Percentiles rank a stretch among this genome's conserved stretches.
Conservation (phyloP, 2,329 filamentous ascomycete genomes). For the Ophiostoma ulmi region DNA sequence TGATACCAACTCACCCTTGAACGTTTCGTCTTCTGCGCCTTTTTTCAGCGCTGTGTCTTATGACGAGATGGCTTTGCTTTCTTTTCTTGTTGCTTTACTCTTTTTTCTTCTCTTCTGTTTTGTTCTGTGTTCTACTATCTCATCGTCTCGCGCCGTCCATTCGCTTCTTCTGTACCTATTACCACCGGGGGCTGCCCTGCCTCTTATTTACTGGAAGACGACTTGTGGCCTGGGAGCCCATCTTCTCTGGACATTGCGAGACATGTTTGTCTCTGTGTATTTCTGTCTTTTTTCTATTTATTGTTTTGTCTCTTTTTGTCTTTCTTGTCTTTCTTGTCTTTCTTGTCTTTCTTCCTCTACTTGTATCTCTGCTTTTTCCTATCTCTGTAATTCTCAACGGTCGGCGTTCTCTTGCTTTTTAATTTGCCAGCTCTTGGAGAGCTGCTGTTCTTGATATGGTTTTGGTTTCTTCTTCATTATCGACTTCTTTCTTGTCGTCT, state of each 20-base stretch:
- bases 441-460: constrained; percentile 13
- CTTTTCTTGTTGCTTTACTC: not conserved
- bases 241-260: constrained; percentile 1
- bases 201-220: constrained; percentile 5
- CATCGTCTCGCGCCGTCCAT: constrained; percentile 11
- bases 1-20: not conserved
- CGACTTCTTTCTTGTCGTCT: not conserved
- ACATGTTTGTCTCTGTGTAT: not conserved
- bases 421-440: constrained; percentile 8
- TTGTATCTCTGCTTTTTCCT: constrained; percentile 3
- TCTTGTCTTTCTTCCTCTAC: not conserved
- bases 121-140: not conserved
- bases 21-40: not conserved
- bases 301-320: not conserved
- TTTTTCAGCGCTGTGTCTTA: not conserved
- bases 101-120: not conserved
- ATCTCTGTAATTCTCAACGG: constrained; percentile 14
- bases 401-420: constrained; percentile 14
- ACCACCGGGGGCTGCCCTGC: not conserved
- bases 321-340: constrained; percentile 1
- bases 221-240: constrained; percentile 1
- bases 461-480: constrained; percentile 7
- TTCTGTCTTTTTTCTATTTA: not conserved
- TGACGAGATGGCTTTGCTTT: not conserved
- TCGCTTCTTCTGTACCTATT: constrained; percentile 21